Conservation (phyloP, 306 rosid species). For the Ceratonia siliqua region DNA sequence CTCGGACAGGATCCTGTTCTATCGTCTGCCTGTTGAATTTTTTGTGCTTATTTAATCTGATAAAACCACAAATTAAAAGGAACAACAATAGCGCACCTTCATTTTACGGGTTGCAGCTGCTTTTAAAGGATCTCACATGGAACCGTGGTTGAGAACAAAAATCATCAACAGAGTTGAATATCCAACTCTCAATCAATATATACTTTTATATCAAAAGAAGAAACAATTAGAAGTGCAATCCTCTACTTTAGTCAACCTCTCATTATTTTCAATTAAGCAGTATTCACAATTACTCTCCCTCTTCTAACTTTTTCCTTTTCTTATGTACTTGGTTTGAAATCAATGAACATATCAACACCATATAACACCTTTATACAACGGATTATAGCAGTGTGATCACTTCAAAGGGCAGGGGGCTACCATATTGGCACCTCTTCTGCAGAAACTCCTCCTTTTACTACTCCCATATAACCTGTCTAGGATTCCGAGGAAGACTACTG, state of each 20-base stretch:
- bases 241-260: background rate
- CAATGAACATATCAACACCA: background rate
- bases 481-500: constrained; percentile 43
- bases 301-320: background rate
- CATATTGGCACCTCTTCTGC: background rate
- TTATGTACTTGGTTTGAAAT: background rate
- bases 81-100: too few species aligned
- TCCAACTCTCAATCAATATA: background rate
- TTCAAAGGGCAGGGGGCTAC: background rate
- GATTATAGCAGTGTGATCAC: background rate
- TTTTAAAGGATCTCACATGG: too few species aligned
- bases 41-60: too few species aligned
- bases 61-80: too few species aligned
- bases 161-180: background rate
- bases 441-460: background rate
- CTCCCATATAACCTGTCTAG: constrained; percentile 41
- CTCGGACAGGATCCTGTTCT: too few species aligned
- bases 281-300: background rate
- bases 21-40: too few species aligned
- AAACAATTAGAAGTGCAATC: background rate
- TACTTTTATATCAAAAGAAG: background rate
- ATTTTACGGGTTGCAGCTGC: too few species aligned
- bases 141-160: background rate
- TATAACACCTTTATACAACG: background rate
- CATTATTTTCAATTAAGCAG: background rate